Evolutionary conservation across 1,139 yeast genomes (phyloP).

Genomic region (Nakaseomyces glabratus): DNA sequence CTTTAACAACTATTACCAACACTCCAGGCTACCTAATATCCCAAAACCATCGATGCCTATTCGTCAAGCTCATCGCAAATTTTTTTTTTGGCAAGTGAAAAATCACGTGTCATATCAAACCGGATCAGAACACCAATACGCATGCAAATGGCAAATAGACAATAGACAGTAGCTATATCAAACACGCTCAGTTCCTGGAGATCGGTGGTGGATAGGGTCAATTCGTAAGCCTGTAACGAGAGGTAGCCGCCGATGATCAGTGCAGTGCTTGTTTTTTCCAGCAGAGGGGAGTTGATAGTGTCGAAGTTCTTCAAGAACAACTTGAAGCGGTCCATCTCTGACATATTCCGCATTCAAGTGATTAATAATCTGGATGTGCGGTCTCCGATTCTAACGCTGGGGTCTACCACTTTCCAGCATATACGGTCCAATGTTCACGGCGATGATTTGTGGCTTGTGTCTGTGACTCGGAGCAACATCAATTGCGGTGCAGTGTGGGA

Average conservation of each 20-base stretch:
- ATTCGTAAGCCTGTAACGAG: no score
- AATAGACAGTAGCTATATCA: no score
- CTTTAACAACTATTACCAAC: no score
- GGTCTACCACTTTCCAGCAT: constrained; percentile 85
- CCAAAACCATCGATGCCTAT: no score
- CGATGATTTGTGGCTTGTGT: constrained; percentile 66
- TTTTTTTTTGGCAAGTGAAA: no score
- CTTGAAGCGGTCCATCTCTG: constrained; percentile 65
- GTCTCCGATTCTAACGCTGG: constrained; percentile 82
- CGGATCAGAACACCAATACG: no score
- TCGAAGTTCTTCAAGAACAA: constrained; percentile 68
- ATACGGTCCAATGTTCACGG: constrained; percentile 45
- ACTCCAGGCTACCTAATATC: no score
- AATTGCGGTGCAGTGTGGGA: constrained; percentile 79
- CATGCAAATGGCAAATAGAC: no score
- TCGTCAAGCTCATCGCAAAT: no score
- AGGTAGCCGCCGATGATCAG: constrained; percentile 69
- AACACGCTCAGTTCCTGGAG: no score
- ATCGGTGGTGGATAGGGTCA: no score
- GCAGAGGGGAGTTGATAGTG: constrained; percentile 78
- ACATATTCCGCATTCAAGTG: constrained; percentile 84
- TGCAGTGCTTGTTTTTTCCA: constrained; percentile 68
- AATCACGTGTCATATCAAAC: no score
- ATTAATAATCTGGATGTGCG: constrained; percentile 53
- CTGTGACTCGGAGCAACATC: constrained; percentile 78